Evolutionary conservation across 2,329 filamentous ascomycete genomes (phyloP), one percentile per base, ranked within the genome.

Genomic region (Cordyceps cateniannulata): DNA sequence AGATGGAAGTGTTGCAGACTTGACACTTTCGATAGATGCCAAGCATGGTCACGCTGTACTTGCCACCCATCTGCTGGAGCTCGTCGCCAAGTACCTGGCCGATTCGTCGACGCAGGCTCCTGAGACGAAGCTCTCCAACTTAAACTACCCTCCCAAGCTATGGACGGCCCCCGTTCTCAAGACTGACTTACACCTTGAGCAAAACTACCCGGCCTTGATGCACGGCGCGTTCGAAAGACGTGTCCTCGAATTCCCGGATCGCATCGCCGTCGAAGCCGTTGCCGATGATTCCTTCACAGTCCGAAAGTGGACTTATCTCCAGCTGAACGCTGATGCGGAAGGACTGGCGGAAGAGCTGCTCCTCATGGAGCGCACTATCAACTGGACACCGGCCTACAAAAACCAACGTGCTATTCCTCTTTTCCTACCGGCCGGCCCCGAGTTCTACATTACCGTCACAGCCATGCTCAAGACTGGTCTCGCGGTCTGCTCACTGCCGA

Each of bases 381-480:
- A 49, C 50, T 60, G 58, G 58, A 42, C 29, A 24, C 58, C 58
- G 5, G 58, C 58, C 5, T 60, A 51, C 32, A 55, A 60, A 32
- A 54, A 40, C 58, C 58, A 60, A 44, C 58, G 58, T 22, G 58
- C 50, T 6, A 60, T 63, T 20, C 62, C 62, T 6, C 18, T 63
- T 10, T 62, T 63, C 44, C 55, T 63, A 10, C 60, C 62, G 8
- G 54, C 49, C 18, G 47, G 59, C 25, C 44, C 60, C 47, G 62
- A 63, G 18, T 56, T 63, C 18, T 56, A 56, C 38, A 60, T 63
- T n/a, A 52, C 35, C 16, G 54, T 62, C 32, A 62, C 64, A 12
- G 51, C 72, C 12, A 65, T 65, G 49, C 49, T 57, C 61, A 62
- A 62, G 56, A 27, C 49, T 10, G 50, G 61, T 22, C 44, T 59